phyloP scores from a whole-genome alignment of 2,329 filamentous ascomycete species.

The Verticillium isaacii region DNA sequence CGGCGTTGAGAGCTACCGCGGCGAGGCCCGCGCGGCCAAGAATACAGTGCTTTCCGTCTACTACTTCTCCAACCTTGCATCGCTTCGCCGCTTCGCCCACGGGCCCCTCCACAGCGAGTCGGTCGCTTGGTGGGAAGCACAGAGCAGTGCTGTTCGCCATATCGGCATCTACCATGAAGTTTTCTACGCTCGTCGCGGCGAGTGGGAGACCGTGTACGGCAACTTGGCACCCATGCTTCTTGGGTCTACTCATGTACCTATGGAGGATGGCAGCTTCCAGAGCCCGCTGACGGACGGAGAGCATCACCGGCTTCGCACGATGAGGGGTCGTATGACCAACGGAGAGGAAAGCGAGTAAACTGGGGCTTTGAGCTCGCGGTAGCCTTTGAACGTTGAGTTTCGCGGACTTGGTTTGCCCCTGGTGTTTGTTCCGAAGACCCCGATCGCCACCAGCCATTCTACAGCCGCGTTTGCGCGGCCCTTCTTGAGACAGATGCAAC shows the following conservation, averaged over 20 bases:
- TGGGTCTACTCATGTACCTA: constrained; percentile 13
- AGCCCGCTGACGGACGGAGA: no score
- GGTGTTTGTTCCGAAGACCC: no score
- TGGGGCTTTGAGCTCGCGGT: no score
- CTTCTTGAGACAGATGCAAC: no score
- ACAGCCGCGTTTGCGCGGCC: no score
- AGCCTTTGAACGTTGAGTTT: no score
- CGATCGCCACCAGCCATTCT: no score
- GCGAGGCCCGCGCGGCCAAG: constrained; percentile 28
- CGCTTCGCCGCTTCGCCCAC: constrained; percentile 48
- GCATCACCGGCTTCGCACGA: no score
- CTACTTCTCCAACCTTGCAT: constrained; percentile 46
- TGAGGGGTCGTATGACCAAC: no score
- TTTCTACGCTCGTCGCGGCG: constrained; percentile 36
- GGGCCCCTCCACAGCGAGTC: constrained; percentile 38
- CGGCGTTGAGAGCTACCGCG: constrained; percentile 34
- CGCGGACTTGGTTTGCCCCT: no score
- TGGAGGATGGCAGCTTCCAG: no score
- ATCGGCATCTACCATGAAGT: constrained; percentile 52
- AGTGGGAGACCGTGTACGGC: constrained; percentile 48
- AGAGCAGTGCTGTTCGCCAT: constrained; percentile 24
- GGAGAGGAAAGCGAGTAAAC: no score
- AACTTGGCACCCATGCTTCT: constrained; percentile 35
- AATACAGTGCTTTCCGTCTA: constrained; percentile 35
- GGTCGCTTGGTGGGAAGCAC: constrained; percentile 44